These are phyloP conservation scores for Begonia peltatifolia DNA, from an alignment of 306 rosid species.

Conservation along the genomic window DNA sequence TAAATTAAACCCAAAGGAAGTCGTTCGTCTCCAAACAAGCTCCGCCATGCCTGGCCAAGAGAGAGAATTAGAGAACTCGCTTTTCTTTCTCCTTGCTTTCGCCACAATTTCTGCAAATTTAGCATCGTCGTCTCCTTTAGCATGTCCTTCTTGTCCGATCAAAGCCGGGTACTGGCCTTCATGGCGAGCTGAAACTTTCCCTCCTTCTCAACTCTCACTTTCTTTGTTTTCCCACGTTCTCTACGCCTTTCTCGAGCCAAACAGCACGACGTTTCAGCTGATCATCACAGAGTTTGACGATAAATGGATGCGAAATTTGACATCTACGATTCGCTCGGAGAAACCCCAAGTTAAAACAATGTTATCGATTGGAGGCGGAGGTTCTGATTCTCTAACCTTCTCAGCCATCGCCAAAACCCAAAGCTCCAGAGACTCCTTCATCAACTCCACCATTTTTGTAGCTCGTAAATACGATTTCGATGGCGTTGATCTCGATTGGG, in stretches of 20 bases:
- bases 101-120: no score
- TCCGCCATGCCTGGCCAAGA: no score
- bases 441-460: constrained; percentile 38
- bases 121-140: neutral
- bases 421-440: constrained; percentile 28
- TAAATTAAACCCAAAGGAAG: no score
- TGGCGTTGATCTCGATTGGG: constrained; percentile 84
- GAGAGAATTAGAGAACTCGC: no score
- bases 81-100: no score
- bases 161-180: constrained; percentile 77
- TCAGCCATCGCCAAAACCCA: constrained; percentile 28
- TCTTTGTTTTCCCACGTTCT: constrained; percentile 58
- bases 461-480: constrained; percentile 52
- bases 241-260: constrained; percentile 48
- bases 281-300: constrained; percentile 18
- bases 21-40: no score
- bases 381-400: constrained; percentile 29
- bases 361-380: constrained; percentile 62
- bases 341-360: constrained; percentile 41
- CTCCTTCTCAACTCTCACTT: constrained; percentile 22
- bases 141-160: constrained; percentile 6
- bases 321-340: constrained; percentile 17
- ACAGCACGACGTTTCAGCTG: constrained; percentile 19
- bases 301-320: constrained; percentile 22
- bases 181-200: constrained; percentile 25